Percentiles rank a stretch among this genome's conserved stretches.
Conservation (phyloP, 1,139 yeast genomes). For the Lodderomyces theae region DNA sequence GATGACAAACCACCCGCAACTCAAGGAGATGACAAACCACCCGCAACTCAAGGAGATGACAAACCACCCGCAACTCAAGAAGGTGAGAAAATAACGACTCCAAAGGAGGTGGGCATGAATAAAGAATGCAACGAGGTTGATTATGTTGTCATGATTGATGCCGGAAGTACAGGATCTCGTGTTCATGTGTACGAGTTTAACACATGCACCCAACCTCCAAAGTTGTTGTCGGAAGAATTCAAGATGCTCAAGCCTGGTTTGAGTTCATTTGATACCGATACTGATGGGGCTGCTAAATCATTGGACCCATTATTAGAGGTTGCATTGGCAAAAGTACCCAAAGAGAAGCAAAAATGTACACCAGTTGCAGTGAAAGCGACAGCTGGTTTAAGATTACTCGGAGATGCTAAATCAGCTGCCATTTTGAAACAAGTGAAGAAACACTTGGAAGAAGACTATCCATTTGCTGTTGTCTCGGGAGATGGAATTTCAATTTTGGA, state of each 20-base stretch:
- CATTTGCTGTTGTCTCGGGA: conserved; percentile 84
- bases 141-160: conserved; percentile 87
- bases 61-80: conserved; percentile 9
- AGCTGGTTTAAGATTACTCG: conserved; percentile 90
- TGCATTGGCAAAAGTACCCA: conserved; percentile 78
- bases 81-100: conserved; percentile 5
- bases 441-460: conserved; percentile 75
- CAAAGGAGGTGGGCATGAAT: conserved; percentile 4
- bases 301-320: conserved; percentile 73
- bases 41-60: conserved; percentile 6
- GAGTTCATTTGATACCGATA: conserved; percentile 77
- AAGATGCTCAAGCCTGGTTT: conserved; percentile 92
- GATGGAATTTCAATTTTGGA: conserved; percentile 92
- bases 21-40: conserved; percentile 7
- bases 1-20: conserved; percentile 10
- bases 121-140: conserved; percentile 30
- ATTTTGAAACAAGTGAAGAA: conserved; percentile 73
- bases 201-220: conserved; percentile 80
- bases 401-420: conserved; percentile 64
- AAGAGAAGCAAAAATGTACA: conserved; percentile 68
- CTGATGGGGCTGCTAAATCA: conserved; percentile 81
- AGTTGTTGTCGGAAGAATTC: conserved; percentile 72
- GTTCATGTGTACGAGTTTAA: conserved; percentile 91
- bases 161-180: conserved; percentile 96
- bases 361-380: conserved; percentile 98